phyloP scores from a whole-genome alignment of 345 rosid genomes.

The Hypericum perforatum region DNA sequence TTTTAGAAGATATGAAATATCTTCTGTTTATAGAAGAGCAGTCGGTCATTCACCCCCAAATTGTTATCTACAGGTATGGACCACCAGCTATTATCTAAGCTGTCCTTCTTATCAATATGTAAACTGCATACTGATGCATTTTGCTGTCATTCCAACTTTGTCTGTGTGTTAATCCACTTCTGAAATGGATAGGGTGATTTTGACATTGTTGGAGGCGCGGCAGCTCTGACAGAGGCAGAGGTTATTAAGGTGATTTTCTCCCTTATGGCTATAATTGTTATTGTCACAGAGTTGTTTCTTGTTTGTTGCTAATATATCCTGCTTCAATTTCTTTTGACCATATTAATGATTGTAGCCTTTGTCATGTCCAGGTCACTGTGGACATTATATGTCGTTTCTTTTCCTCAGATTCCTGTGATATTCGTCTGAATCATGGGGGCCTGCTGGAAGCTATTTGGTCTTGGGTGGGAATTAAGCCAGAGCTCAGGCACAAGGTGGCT shows the following conservation, averaged over 20 bases:
- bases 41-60: conserved; percentile 95
- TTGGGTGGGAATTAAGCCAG: conserved; percentile 84
- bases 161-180: conserved; percentile 10
- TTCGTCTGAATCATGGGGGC: conserved; percentile 90
- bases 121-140: too few relatives aligned
- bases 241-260: conserved; percentile 47
- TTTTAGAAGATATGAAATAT: conserved; percentile 75
- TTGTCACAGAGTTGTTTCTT: neutral
- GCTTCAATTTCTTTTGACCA: neutral
- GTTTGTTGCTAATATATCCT: neutral
- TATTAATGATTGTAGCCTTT: neutral
- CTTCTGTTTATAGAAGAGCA: conserved; percentile 77
- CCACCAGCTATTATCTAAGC: conserved; percentile 1
- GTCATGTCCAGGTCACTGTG: conserved; percentile 50
- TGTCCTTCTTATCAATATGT: neutral
- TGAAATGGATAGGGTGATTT: conserved; percentile 67
- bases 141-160: neutral
- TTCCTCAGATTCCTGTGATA: conserved; percentile 54
- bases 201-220: conserved; percentile 83
- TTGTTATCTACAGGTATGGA: conserved; percentile 65
- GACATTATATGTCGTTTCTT: conserved; percentile 56
- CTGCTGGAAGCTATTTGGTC: conserved; percentile 89
- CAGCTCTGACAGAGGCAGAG: conserved; percentile 87
- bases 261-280: neutral
- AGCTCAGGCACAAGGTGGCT: conserved; percentile 78